Base-by-base conservation (phyloP, 306 rosid species). In the Psophocarpus tetragonolobus region DNA sequence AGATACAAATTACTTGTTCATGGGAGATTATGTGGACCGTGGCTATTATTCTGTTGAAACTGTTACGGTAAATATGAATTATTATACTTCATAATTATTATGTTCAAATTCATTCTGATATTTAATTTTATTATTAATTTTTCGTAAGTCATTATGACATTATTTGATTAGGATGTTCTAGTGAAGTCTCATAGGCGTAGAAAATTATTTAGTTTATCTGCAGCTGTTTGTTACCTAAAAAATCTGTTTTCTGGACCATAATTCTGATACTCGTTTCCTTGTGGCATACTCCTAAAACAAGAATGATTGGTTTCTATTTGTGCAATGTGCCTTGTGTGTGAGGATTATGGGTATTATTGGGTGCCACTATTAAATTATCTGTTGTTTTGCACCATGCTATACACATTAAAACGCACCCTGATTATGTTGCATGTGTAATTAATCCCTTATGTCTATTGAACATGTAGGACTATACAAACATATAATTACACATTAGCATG, bases 21-120 rank as follows among this genome's bases (percentile, higher is more conserved):
- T 94, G 98, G 98, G 98, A 81, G 98, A 94, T 83, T 94, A 94
- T 82, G 98, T 94, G 27, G 98, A 94, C 71, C 97, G 98, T 79
- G 97, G 98, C 84, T 94, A 94, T 77, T 94, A 94, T 82, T 92
- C 98, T 3, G 97, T 94, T 48, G 98, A 92, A 87, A 94, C 98
- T 10, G 97, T 92, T 41, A 94, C 97, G 33, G 98, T 92, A 85
- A 85, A 90, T 85, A 68, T 79, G 58, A 60, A 44, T 69, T 76
- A 2, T 35, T 68, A 15, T 73, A 48, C 53, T 78, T 38, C 66
- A 51, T 42, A 30, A 8, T 61, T 61, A 17, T 11, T 29, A 67
- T 12, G 4, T 73, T 71, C 27, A 50, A 17, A 41, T 67, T 39
- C 62, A 61, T 57, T 56, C 35, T 50, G 23, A 39, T 32, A 13